phyloP scores from a whole-genome alignment of 495 filamentous ascomycete genomes.

The Hypoxylon perforatum region DNA sequence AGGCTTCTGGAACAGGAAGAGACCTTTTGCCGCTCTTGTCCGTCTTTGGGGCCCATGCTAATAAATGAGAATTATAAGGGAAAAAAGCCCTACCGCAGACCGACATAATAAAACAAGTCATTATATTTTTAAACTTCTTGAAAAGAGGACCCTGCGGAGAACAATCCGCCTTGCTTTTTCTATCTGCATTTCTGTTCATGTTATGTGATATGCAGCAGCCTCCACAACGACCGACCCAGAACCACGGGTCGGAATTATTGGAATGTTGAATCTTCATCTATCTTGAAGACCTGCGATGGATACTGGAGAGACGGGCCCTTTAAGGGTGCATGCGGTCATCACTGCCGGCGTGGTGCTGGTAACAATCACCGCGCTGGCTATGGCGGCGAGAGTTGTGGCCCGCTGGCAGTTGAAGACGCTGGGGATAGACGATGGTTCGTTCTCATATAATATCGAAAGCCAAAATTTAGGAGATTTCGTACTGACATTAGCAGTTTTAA shows the following conservation, averaged over 20 bases:
- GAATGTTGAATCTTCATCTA: neutral
- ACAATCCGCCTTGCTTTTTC: neutral
- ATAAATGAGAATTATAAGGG: conserved; percentile 13
- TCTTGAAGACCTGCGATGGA: conserved; percentile 3
- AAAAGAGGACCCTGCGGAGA: neutral
- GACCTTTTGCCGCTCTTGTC: too few species aligned
- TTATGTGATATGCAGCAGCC: neutral
- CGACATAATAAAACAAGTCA: neutral
- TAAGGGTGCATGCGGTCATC: conserved; percentile 10
- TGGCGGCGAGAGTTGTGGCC: conserved; percentile 25
- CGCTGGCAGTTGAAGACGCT: conserved; percentile 30
- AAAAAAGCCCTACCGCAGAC: conserved; percentile 4
- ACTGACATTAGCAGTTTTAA: conserved; percentile 30
- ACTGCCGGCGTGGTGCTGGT: conserved; percentile 27
- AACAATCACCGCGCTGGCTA: conserved; percentile 26
- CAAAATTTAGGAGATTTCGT: neutral
- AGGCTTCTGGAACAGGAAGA: too few species aligned
- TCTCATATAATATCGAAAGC: neutral
- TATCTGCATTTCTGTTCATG: conserved; percentile 14
- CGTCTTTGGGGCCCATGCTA: too few species aligned
- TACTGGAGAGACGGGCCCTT: conserved; percentile 20
- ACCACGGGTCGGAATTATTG: conserved; percentile 18
- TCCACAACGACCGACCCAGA: conserved; percentile 6
- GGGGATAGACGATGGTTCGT: conserved; percentile 40
- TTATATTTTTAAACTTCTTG: neutral